Percentiles rank a stretch among this genome's conserved stretches.
These are phyloP conservation scores for Ganoderma resinaceum DNA, from an alignment of 1,284 basidiomycete genomes.

Conservation along the genomic window DNA sequence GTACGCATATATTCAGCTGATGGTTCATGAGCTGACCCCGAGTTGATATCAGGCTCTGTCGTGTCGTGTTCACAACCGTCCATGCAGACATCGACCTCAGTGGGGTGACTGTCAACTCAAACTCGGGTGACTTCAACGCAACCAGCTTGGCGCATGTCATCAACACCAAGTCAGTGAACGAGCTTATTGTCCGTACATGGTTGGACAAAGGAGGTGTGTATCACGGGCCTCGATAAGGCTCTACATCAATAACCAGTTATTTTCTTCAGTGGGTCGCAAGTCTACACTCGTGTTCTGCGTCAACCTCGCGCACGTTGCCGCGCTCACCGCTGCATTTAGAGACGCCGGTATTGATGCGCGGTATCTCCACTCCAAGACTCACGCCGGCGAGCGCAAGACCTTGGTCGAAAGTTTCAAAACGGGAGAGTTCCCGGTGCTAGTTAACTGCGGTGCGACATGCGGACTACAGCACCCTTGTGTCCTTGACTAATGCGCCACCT, in stretches of 20 bases:
- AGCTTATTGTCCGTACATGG: conserved; percentile 82
- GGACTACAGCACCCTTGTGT: neutral
- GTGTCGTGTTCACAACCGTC: conserved; percentile 85
- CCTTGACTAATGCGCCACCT: neutral
- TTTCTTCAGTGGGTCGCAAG: conserved; percentile 60
- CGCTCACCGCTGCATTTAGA: conserved; percentile 79
- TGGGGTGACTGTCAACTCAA: conserved; percentile 67
- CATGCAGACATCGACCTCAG: conserved; percentile 76
- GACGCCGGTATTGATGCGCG: conserved; percentile 86
- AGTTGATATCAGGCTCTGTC: conserved; percentile 70
- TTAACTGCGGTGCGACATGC: conserved; percentile 80
- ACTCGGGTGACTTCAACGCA: conserved; percentile 82
- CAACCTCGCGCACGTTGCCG: conserved; percentile 84
- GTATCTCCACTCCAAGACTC: conserved; percentile 79
- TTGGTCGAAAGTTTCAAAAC: conserved; percentile 75
- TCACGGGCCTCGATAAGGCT: conserved; percentile 9
- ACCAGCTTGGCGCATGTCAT: conserved; percentile 80
- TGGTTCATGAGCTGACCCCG: neutral
- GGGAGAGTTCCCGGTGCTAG: conserved; percentile 83
- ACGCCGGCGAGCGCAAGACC: conserved; percentile 66
- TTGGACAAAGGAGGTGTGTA: conserved; percentile 77
- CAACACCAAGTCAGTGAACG: conserved; percentile 80
- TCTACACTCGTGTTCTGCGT: conserved; percentile 95
- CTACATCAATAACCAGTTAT: neutral
- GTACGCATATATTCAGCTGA: conserved; percentile 46